Conservation (phyloP, 345 rosid species). For the Melaleuca alternifolia region DNA sequence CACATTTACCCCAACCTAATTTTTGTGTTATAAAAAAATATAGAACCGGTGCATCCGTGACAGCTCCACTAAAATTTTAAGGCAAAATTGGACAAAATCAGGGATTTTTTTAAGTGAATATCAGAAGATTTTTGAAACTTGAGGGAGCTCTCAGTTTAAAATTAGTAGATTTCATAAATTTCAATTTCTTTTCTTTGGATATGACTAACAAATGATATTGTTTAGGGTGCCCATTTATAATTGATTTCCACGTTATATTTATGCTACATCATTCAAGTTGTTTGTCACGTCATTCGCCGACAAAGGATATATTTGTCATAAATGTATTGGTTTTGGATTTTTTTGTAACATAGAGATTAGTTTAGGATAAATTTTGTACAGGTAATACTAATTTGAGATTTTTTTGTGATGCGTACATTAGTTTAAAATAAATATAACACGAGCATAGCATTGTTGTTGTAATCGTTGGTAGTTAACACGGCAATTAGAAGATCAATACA, state of each 20-base stretch:
- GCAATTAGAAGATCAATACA: too few species aligned
- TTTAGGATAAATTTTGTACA: too few species aligned
- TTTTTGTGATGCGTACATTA: not conserved
- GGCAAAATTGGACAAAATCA: not conserved
- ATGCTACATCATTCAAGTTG: not conserved
- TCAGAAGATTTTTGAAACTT: not conserved
- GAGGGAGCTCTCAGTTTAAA: not conserved
- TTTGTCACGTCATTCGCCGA: not conserved
- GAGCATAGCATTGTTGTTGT: not conserved
- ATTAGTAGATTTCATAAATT: accelerated
- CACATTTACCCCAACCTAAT: not conserved
- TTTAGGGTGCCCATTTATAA: not conserved
- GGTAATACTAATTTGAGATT: not conserved
- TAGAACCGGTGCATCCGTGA: not conserved
- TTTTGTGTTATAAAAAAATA: accelerated
- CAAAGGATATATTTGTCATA: not conserved
- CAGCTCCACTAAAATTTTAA: not conserved
- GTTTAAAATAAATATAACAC: not conserved
- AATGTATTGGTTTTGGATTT: not conserved
- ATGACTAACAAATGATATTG: accelerated
- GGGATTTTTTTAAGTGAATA: not conserved
- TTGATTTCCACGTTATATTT: not conserved
- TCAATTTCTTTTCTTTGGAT: not conserved
- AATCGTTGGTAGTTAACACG: too few species aligned
- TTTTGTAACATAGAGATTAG: too few species aligned